Evolutionary conservation across 2,329 filamentous ascomycete species (phyloP).

Genomic region (Cercospora beticola): DNA sequence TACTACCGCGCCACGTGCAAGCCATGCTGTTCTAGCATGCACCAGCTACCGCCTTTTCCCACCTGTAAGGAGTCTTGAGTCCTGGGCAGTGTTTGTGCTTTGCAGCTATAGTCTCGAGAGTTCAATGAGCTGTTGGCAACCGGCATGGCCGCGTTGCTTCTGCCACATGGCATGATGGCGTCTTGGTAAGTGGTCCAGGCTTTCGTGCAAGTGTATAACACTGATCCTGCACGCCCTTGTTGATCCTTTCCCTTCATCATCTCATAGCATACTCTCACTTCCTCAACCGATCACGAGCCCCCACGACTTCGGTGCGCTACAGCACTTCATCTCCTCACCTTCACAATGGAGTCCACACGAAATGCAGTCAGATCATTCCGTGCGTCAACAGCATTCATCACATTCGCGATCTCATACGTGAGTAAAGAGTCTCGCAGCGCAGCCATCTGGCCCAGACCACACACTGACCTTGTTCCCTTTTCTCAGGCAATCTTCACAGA

Average conservation of each 20-base stretch:
- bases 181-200: not conserved
- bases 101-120: not conserved
- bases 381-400: constrained; percentile 27
- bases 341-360: constrained; percentile 4
- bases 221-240: not conserved
- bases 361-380: constrained; percentile 16
- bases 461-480: not conserved
- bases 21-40: constrained; percentile 2
- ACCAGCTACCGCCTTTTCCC: constrained; percentile 1
- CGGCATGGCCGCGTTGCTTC: constrained; percentile 5
- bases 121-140: not conserved
- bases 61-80: not conserved
- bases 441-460: not conserved
- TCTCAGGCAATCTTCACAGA: constrained; percentile 25
- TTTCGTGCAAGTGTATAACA: not conserved
- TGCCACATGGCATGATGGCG: constrained; percentile 3
- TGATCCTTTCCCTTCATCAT: not conserved
- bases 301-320: not conserved
- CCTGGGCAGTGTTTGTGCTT: not conserved
- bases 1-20: constrained; percentile 4
- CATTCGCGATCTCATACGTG: constrained; percentile 26
- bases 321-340: not conserved
- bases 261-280: not conserved
- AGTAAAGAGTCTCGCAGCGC: not conserved
- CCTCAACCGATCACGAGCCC: not conserved